Evolutionary conservation across 1,139 yeast species (phyloP), one percentile per base, ranked within the genome.

Genomic region (Yamadazyma spencermartinsiae): DNA sequence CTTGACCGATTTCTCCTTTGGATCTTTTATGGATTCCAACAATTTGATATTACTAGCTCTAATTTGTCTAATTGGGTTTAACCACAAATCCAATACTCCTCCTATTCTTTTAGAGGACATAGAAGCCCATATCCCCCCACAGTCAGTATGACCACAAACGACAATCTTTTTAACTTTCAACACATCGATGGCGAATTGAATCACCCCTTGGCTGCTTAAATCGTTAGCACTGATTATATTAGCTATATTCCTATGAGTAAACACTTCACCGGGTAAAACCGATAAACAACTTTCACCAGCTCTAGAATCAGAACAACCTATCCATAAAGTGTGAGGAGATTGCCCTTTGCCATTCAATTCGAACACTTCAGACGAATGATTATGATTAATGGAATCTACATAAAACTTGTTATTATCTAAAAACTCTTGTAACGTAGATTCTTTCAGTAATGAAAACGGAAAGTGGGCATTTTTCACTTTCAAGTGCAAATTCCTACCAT

Each of bases 101-200:
- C 87, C 86, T 34, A 86, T 73, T 45, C 78, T 76, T 51, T 82
- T 80, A 43, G 80, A 74, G 4, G 84, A 75, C 42, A 92, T 65
- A 13, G 95, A 83, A 17, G 96, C 92, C 82, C 90, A 84, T 42
- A 89, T 80, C 23, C 98, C 98, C 36, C 98, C 98, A 70, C 98
- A 92, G 63, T 89, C 96, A 25, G 95, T 86, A 67, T 92, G 98
- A n/a, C 98, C 98, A 63, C 97, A 89, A 8, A 92, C 87, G 41
- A 92, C 76, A 43, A 92, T 81, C 55, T 86, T 88, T 49, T 74
- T 76, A 26, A 94, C 95, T 56, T 86, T 84, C 47, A 92, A 72
- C 14, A 85, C 90, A 53, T 88, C 92, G 46, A 92, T 80, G 2
- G 97, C 96, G 55, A 89, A 88, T 60, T 92, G 97, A 32, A 92